Base-by-base conservation (phyloP, 1,139 yeast genomes). In the Groenewaldozyma sp. region DNA sequence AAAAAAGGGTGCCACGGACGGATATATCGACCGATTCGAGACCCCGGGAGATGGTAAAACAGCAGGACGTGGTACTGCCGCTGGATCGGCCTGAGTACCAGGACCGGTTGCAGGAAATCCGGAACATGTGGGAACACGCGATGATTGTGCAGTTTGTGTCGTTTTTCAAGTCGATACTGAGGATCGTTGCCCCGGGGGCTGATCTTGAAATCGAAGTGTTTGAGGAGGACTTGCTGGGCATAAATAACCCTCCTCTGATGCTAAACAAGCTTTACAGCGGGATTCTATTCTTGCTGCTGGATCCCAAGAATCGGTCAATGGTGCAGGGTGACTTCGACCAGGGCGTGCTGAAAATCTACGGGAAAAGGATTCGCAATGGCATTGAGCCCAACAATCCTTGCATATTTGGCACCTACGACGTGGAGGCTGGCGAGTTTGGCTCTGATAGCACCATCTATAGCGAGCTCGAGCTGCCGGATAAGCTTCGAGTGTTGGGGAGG, bases 151-250 rank as follows among this genome's bases (percentile, higher is more conserved):
- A 56, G 41, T 55, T 56, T 41, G 37, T 51, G 20, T 38, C 45
- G n/a, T 47, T 55, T 36, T 56, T 56, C 47, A 35, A 42, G 3
- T 40, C 40, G 4, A 34, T 51, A 34, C 42, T 54, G 35, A 46
- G 48, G 27, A 37, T 55, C 6, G 42, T 47, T 2, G 45, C 45
- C 3, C 44, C 50, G 16, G 47, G 36, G 7, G 43, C 47, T 3
- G 51, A 46, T 18, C 43, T 50, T n/a, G 49, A 45, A 7, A 40
- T 52, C 4, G 60, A 56, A 19, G 49, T 52, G 17, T 31, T 57
- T 10, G 62, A 57, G 37, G 61, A 57, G 35, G 62, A 57, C 36
- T 45, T 57, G 27, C 29, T 53, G 17, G 56, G 53, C 3, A 36
- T 47, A 28, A 51, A 46, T 31, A 46, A 44, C 5, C 44, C 48